These are phyloP conservation scores for Calonectria ilicicola DNA, from an alignment of 2,329 filamentous ascomycete genomes.

Conservation along the genomic window DNA sequence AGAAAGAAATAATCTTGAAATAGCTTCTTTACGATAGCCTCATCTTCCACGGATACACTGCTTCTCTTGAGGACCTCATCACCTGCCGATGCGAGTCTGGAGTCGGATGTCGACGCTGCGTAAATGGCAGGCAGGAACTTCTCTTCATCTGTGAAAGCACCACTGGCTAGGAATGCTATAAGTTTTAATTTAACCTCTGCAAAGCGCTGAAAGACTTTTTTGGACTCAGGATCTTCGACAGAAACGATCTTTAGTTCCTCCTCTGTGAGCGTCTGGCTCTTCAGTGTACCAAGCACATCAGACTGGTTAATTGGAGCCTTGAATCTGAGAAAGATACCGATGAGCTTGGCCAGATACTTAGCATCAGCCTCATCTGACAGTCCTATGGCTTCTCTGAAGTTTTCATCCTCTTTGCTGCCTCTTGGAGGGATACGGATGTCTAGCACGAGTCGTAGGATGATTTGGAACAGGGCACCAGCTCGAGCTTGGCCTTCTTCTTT, in stretches of 20 bases:
- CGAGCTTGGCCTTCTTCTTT: constrained; percentile 46
- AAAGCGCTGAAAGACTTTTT: constrained; percentile 61
- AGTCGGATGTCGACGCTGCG: constrained; percentile 85
- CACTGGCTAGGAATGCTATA: constrained; percentile 81
- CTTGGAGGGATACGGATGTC: constrained; percentile 79
- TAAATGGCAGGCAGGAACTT: constrained; percentile 87
- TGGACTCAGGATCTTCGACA: constrained; percentile 66
- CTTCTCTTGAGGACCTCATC: constrained; percentile 90
- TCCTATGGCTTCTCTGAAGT: constrained; percentile 74
- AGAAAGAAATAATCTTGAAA: constrained; percentile 81
- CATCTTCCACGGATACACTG: constrained; percentile 79
- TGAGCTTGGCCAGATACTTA: constrained; percentile 77
- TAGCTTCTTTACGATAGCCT: constrained; percentile 70
- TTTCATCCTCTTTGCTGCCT: constrained; percentile 81
- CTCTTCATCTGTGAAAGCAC: constrained; percentile 85
- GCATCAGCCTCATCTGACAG: constrained; percentile 77
- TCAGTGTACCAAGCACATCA: constrained; percentile 46
- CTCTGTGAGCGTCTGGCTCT: constrained; percentile 43
- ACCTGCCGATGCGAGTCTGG: constrained; percentile 83
- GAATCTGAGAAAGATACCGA: constrained; percentile 77
- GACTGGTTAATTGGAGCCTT: constrained; percentile 44
- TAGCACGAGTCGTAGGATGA: constrained; percentile 81
- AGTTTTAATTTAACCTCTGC: constrained; percentile 67
- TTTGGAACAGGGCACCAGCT: constrained; percentile 78
- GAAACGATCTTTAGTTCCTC: constrained; percentile 47